Evolutionary conservation across 2,329 filamentous ascomycete species (phyloP), one percentile per base, ranked within the genome.

Genomic region (Hymenoscyphus albidus): DNA sequence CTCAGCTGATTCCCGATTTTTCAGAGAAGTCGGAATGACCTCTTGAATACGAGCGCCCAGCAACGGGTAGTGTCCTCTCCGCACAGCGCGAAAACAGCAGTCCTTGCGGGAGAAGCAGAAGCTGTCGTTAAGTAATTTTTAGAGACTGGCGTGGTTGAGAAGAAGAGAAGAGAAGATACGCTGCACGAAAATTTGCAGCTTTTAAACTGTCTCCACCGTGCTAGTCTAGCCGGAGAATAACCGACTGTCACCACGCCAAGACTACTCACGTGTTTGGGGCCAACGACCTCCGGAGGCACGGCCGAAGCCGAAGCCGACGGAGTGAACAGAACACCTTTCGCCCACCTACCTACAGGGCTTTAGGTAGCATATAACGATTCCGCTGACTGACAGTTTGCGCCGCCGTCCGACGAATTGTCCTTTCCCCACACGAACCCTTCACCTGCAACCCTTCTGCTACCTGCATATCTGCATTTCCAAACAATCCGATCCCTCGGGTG

Each of bases 1-100:
- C 87, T 81, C 85, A 83, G 84, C 87, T 89, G 87, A 89, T 89
- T 89, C 87, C 87, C 82, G 83, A 80, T 78, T 82, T 83, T 79
- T 88, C 85, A 82, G 78, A 78, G 82, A 80, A 78, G 81, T 83
- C 83, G 78, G 77, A 85, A 87, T 79, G 83, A 84, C 81, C 80
- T 79, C 82, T 87, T 85, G 83, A 87, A 83, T 79, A 79, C 83
- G 83, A 87, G 87, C 85, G 87, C 87, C 87, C 87, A 89, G 87
- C 85, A 81, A 88, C 84, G 85, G 85, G 85, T 83, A 61, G 72
- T 71, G 79, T 81, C 79, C 69, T 89, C 85, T 89, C 78, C 86
- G 86, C 85, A 76, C 85, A 87, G 87, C 83, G 83, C 84, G 84
- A 88, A 86, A 87, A 87, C 85, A 86, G 78, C 78, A 79, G 81